phyloP scores from a whole-genome alignment of 1,284 basidiomycete species.

The Violaceomyces palustris region DNA sequence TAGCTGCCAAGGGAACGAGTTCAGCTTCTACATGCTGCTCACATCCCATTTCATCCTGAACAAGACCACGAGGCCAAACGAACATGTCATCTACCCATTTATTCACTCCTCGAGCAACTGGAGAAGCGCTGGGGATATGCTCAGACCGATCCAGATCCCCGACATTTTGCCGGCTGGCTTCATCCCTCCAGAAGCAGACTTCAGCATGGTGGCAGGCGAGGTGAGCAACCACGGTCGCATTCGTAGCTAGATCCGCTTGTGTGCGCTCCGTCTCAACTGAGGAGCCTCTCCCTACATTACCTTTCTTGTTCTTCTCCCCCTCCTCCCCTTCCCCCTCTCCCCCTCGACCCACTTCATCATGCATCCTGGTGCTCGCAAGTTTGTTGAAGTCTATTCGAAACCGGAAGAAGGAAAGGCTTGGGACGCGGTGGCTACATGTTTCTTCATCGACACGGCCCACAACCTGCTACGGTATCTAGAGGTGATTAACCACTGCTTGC shows the following conservation, averaged over 20 bases:
- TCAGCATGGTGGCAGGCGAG: slow-evolving; percentile 52
- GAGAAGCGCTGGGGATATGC: slow-evolving; percentile 36
- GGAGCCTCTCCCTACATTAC: too few relatives aligned
- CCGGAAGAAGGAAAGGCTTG: slow-evolving; percentile 68
- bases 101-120: slow-evolving; percentile 49
- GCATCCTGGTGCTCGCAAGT: too few relatives aligned
- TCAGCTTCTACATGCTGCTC: slow-evolving; percentile 50
- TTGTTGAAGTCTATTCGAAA: slow-evolving; percentile 44
- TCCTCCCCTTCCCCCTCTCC: background rate
- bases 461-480: slow-evolving; percentile 49
- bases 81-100: slow-evolving; percentile 46
- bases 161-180: slow-evolving; percentile 39
- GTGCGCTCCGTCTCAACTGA: background rate
- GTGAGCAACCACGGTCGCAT: background rate
- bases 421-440: slow-evolving; percentile 88
- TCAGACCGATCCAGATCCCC: slow-evolving; percentile 38
- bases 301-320: background rate
- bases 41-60: slow-evolving; percentile 51
- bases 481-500: slow-evolving; percentile 44
- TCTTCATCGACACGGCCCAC: slow-evolving; percentile 85
- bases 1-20: slow-evolving; percentile 50
- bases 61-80: slow-evolving; percentile 19
- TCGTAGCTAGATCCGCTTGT: too few relatives aligned
- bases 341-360: background rate
- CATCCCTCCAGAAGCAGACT: slow-evolving; percentile 36